These are phyloP conservation scores for Astragalus glycyphyllos DNA, from an alignment of 306 rosid species.

Conservation along the genomic window DNA sequence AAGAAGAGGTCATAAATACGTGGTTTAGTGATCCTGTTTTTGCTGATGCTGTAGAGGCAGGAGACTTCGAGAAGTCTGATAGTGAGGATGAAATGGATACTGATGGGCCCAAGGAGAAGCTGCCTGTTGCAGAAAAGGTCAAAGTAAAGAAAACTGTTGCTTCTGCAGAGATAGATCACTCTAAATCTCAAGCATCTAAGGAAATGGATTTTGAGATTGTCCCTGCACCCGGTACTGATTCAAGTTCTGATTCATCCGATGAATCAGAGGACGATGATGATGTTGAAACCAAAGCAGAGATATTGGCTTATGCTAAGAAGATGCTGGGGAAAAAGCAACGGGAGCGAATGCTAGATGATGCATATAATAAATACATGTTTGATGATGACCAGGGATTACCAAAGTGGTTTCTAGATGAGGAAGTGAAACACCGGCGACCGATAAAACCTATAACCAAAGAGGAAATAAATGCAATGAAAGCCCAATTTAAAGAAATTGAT, in stretches of 20 bases:
- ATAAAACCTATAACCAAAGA: slow-evolving; percentile 83
- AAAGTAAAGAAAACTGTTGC: slow-evolving; percentile 44
- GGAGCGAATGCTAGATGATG: slow-evolving; percentile 75
- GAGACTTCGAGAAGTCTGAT: slow-evolving; percentile 60
- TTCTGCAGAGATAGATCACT: slow-evolving; percentile 28
- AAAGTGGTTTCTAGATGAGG: slow-evolving; percentile 89
- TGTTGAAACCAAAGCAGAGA: slow-evolving; percentile 66
- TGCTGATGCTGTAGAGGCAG: slow-evolving; percentile 80
- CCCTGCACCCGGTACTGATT: slow-evolving; percentile 84
- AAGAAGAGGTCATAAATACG: slow-evolving; percentile 72
- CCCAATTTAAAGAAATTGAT: slow-evolving; percentile 85
- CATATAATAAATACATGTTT: slow-evolving; percentile 83
- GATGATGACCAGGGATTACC: slow-evolving; percentile 85
- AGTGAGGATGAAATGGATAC: slow-evolving; percentile 76
- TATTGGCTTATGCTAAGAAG: slow-evolving; percentile 81
- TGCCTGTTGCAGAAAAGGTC: slow-evolving; percentile 43
- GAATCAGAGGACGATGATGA: slow-evolving; percentile 56
- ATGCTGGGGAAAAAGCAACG: slow-evolving; percentile 83
- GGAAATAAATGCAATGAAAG: slow-evolving; percentile 82
- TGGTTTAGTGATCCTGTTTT: slow-evolving; percentile 95
- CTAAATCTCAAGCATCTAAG: slow-evolving; percentile 50
- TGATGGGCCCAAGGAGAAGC: slow-evolving; percentile 49
- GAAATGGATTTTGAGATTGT: slow-evolving; percentile 74
- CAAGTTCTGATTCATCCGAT: slow-evolving; percentile 78
- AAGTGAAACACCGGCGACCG: slow-evolving; percentile 71